phyloP scores from a whole-genome alignment of 306 rosid genomes.

The Vachellia pachyceras region DNA sequence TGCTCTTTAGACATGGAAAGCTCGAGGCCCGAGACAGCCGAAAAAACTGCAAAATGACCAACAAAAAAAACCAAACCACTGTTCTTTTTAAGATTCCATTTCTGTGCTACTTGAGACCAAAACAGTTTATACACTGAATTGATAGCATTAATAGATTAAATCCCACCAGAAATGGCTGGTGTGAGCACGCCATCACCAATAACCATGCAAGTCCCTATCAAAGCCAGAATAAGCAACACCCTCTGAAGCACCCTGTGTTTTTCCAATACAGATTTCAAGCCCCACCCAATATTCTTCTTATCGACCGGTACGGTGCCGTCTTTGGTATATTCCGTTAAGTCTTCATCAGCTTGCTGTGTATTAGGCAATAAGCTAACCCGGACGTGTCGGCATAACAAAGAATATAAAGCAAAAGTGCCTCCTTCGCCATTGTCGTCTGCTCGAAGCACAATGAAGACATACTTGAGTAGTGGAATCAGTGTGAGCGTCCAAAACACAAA shows the following conservation, averaged over 20 bases:
- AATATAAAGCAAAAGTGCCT: conserved; percentile 93
- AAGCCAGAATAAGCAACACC: conserved; percentile 78
- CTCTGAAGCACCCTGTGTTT: conserved; percentile 76
- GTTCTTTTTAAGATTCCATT: conserved; percentile 25
- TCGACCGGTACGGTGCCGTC: conserved; percentile 52
- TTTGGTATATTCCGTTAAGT: conserved; percentile 75
- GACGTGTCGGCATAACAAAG: conserved; percentile 88
- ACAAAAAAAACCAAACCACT: conserved; percentile 19
- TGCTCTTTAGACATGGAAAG: conserved; percentile 88
- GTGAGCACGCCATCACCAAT: conserved; percentile 98
- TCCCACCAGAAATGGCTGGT: conserved; percentile 88
- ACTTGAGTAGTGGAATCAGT: conserved; percentile 76
- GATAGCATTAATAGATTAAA: conserved; percentile 17
- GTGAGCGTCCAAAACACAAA: conserved; percentile 97
- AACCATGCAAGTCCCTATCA: conserved; percentile 98
- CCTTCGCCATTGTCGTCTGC: conserved; percentile 99
- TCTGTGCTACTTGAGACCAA: conserved; percentile 25
- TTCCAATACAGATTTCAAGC: conserved; percentile 77
- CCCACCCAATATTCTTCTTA: conserved; percentile 58
- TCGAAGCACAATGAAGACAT: conserved; percentile 92
- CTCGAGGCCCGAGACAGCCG: conserved; percentile 94
- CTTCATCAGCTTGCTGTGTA: conserved; percentile 91
- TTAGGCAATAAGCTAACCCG: conserved; percentile 84
- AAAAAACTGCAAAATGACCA: conserved; percentile 71
- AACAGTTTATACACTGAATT: not conserved